Base-by-base conservation (phyloP, 1,284 basidiomycete species). In the Lignosus rhinocerotis region DNA sequence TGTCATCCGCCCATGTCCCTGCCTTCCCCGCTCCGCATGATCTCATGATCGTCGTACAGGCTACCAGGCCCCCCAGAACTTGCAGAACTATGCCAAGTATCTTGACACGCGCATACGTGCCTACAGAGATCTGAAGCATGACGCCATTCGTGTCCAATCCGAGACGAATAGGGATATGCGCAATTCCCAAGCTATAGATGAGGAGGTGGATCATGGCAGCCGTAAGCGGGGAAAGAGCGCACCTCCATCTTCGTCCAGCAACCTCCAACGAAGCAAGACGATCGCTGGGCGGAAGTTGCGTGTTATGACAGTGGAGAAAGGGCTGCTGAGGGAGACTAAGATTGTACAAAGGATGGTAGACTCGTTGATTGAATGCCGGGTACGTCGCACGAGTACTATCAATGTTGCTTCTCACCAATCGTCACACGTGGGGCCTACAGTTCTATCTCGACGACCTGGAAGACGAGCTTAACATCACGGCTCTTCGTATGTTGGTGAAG, bases 401-500 rank as follows among this genome's bases (percentile, higher is more conserved):
- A 17, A 14, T 39, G 14, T 56, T 21, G 31, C 25, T 16, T n/a
- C 25, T 36, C 59, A 34, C 56, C 46, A 33, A 7, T 52, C 17
- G 47, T 11, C 25, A 14, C 7, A 30, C 32, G 16, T 50, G 16
- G 21, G 36, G 25, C 54, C 5, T 2, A 38, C 65, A 95, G 90
- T 97, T 99, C 74, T 99, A 97, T 75, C 76, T 94, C 53, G 96
- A 98, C 68, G 89, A 98, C 70, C 77, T 96, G 25, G 90, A 93
- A 67, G 96, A 99, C 70, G 93, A 97, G 67, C 83, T 98, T 51
- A 93, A 90, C 0, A 88, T 93, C 56, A 87, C 92, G 1, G 94
- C 97, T 1, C 81, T 98, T 60, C 83, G 93, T 43, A 93, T 99
- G 90, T 81, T 97, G n/a, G 92, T 98, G 65, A 98, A 98, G 71